Conservation (phyloP, 306 rosid species). For the Ormosia semicastrata region DNA sequence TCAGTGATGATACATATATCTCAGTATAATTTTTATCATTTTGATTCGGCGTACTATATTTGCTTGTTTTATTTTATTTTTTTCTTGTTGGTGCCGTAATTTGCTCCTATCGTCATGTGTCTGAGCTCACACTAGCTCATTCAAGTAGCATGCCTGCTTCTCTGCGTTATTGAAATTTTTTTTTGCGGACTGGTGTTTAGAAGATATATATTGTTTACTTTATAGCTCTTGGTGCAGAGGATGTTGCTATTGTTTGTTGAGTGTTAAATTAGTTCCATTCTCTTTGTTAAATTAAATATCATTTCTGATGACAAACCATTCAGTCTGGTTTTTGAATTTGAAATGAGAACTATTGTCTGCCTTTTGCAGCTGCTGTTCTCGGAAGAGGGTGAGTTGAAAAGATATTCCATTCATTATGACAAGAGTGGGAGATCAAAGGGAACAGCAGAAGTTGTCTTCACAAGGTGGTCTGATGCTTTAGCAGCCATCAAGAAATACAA, state of each 20-base stretch:
- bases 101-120: neutral
- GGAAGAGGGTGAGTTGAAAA: conserved; percentile 56
- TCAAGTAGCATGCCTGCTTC: neutral
- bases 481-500: conserved; percentile 58
- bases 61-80: neutral
- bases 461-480: conserved; percentile 47
- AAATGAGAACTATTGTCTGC: neutral
- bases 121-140: neutral
- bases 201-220: neutral
- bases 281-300: neutral
- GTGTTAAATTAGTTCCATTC: neutral
- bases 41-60: neutral
- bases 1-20: neutral
- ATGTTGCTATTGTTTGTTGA: neutral
- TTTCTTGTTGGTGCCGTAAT: neutral
- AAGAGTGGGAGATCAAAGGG: conserved; percentile 71
- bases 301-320: neutral
- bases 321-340: neutral
- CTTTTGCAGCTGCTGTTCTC: conserved; percentile 55
- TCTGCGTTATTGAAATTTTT: neutral
- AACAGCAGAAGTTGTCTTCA: conserved; percentile 62
- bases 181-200: neutral
- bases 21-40: neutral
- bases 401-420: conserved; percentile 55
- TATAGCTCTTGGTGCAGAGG: neutral